Base-by-base conservation (phyloP, 1,284 basidiomycete species). In the Austropuccinia psidii region DNA sequence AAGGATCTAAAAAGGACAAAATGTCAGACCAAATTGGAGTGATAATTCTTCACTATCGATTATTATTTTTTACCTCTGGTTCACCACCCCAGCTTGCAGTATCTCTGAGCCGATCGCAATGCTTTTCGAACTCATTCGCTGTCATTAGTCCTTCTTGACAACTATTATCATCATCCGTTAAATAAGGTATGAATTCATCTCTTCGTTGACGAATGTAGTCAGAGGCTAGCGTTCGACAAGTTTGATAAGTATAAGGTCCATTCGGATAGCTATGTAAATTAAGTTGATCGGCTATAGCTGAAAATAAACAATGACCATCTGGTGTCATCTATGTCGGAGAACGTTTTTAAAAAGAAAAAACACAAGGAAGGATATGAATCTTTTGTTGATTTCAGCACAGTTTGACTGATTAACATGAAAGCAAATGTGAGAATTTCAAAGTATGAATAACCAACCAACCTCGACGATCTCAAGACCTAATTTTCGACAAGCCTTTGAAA, bases 51-150 rank as follows among this genome's bases (percentile, higher is more conserved):
- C n/a, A n/a, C n/a, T n/a, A n/a, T n/a, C n/a, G n/a, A n/a, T n/a
- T n/a, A n/a, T n/a, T n/a, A n/a, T n/a, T n/a, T n/a, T n/a, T 74
- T 52, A 86, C 84, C 79, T 98, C 96, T 1, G 93, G 94, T 82
- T 98, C 93, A 45, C 96, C 96, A 57, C 96, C 96, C 96, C 96
- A 98, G 39, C 88, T 86, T 9, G 87, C 90, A 9, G 93, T 95
- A 78, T 89, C 85, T 61, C 88, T 87, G 24, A 99, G 88, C 11
- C 85, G 85, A 75, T 84, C 82, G 80, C 93, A 97, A 81, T 98
- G 98, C 75, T 84, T 82, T 61, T 86, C 81, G 78, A 90, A 96
- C 79, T 90, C 85, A 49, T 82, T 81, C 77, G 74, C 31, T 9
- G 83, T 86, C 87, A 96, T 93, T 43, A 92, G 79, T 8, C 89